Base-by-base conservation (phyloP, 2,329 filamentous ascomycete genomes). In the Coniochaeta sp. region DNA sequence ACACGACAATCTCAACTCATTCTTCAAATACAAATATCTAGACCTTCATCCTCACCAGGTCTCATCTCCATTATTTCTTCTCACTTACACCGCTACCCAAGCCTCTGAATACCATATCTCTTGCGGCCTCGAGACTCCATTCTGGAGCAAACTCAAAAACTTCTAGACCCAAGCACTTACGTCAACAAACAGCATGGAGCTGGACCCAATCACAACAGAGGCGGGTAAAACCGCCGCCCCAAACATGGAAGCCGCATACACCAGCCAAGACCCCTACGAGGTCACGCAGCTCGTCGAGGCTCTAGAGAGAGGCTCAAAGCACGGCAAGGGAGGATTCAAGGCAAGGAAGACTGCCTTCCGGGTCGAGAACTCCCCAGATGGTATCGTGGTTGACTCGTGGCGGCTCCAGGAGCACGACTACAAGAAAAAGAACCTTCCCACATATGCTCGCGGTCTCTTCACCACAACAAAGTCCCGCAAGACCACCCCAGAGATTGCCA, bases 391-490 rank as follows among this genome's bases (percentile, higher is more conserved):
- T 52, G 83, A 94, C 64, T 96, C 92, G 3, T 99, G 94, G 94
- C 86, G 87, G 58, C 86, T 97, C 70, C 84, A 87, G 61, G 94
- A 99, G 59, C 95, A 87, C 86, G 92, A 97, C 62, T 99, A 97
- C 78, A 97, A 97, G 73, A 86, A 86, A 59, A 72, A 73, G 14
- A 81, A 90, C 58, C 78, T 99, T 10, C 94, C 94, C 6, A 96
- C 90, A 1, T 96, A 96, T 66, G 91, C 94, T 6, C 85, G 94
- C 51, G 94, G 94, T 6, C 79, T 99, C 1, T 99, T 99, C 70
- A 99, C 91, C n/a, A 42, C 38, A n/a, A n/a, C n/a, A 38, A 80
- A 72, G 57, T 85, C 81, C 56, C 73, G 77, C 48, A 74, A 80
- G 24, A 83, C 83, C 8, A 74, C 81, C 8, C 73, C 81, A 12